Evolutionary conservation across 2,329 filamentous ascomycete species (phyloP), one percentile per base, ranked within the genome.

Genomic region (Coniochaeta pulveracea): DNA sequence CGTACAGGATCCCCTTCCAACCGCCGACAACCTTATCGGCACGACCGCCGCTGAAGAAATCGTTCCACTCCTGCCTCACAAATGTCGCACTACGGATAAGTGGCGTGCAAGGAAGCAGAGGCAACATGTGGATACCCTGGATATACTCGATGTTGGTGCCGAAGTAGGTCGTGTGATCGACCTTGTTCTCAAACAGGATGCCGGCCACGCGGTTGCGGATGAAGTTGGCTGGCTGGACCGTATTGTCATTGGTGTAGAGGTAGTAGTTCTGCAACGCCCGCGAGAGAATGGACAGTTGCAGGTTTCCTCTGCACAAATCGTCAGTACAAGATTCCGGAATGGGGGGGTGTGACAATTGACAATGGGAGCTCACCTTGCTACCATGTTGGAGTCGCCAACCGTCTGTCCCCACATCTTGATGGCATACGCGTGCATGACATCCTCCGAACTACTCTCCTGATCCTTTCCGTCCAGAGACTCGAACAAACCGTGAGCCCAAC

Each of bases 341-440:
- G n/a, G n/a, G 17, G 28, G 19, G 10, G 11, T 4, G 10, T 12
- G 11, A 19, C n/a, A 29, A 18, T 15, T 6, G 15, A 26, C 10
- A 27, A 7, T 14, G 4, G 14, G 7, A 19, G 22, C 28, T 5
- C 52, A 66, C 64, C 85, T 69, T 30, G 80, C 80, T 54, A 89
- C 85, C 71, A 95, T 79, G 43, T 80, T 77, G 5, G 56, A 57
- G 55, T 96, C 80, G n/a, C 80, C 77, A 41, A 68, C 76, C 3
- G 81, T 78, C 21, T 67, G 69, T 4, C 88, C 91, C 91, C 91
- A 96, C 78, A 96, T 85, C 64, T 94, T 93, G 49, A 95, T 58
- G 0, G 81, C 85, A 54, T 91, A 94, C 6, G 76, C 74, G 38
- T 82, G 79, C 75, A 95, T 86, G 41, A 77, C 76, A 55, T 96